These are phyloP conservation scores for Lyophyllum semitale DNA, from an alignment of 768 basidiomycete genomes.

Conservation along the genomic window DNA sequence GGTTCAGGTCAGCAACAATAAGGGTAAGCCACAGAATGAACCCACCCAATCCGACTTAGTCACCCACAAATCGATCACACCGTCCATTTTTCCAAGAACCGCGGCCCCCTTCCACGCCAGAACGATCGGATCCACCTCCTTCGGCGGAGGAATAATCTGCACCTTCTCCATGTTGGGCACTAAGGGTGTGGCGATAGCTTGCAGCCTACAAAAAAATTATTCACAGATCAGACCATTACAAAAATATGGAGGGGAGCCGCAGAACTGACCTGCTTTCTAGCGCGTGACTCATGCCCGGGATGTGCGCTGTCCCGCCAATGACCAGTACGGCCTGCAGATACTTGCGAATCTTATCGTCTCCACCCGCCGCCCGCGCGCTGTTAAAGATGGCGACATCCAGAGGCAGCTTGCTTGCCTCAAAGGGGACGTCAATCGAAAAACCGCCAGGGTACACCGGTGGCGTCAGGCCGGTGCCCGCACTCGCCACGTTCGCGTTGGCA, in stretches of 20 bases:
- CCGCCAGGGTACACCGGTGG: conserved; percentile 39
- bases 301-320: conserved; percentile 80
- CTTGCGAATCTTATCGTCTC: conserved; percentile 88
- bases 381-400: conserved; percentile 93
- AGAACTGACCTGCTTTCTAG: conserved; percentile 79
- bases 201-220: conserved; percentile 46
- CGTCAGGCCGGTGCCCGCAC: conserved; percentile 16
- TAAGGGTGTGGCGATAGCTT: conserved; percentile 82
- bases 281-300: conserved; percentile 84
- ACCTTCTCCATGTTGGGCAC: conserved; percentile 86
- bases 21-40: conserved; percentile 12
- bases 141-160: conserved; percentile 90
- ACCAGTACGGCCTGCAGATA: conserved; percentile 87
- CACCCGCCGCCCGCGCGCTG: conserved; percentile 83
- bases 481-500: conserved; percentile 1
- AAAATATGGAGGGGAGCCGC: not conserved
- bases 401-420: conserved; percentile 88
- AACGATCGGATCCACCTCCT: conserved; percentile 87
- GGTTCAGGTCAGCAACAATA: conserved; percentile 4
- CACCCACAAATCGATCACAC: conserved; percentile 88
- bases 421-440: conserved; percentile 72
- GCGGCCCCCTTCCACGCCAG: conserved; percentile 95
- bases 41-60: conserved; percentile 84
- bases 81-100: conserved; percentile 91
- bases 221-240: conserved; percentile 1